phyloP scores from a whole-genome alignment of 2,329 filamentous ascomycete genomes.

The Neonectria punicea region DNA sequence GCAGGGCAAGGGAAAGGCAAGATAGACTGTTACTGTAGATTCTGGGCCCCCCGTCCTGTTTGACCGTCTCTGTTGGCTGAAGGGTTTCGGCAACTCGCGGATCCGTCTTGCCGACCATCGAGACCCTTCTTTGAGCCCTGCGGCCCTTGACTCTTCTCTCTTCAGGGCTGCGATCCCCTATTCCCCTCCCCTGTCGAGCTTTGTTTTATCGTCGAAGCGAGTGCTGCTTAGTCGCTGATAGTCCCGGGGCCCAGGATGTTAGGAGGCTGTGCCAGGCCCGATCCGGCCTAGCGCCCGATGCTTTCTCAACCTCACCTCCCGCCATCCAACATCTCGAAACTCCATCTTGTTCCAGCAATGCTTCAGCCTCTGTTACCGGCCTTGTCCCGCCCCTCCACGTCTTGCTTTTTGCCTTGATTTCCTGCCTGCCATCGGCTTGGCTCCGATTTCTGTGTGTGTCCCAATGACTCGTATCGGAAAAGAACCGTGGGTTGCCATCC shows the following conservation, averaged over 20 bases:
- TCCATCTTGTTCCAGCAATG: constrained; percentile 58
- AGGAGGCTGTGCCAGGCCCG: constrained; percentile 22
- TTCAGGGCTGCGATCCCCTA: background rate
- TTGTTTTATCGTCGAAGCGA: constrained; percentile 37
- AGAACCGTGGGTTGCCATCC: background rate
- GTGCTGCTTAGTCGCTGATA: constrained; percentile 12
- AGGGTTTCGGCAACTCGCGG: constrained; percentile 13
- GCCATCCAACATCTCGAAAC: constrained; percentile 53
- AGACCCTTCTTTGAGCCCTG: constrained; percentile 3
- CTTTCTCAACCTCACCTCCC: constrained; percentile 35
- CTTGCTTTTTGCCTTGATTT: constrained; percentile 3
- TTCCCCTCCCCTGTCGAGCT: constrained; percentile 25
- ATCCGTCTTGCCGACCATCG: constrained; percentile 20
- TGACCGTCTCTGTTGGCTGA: constrained; percentile 3
- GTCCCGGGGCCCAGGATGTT: constrained; percentile 17
- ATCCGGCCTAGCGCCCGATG: constrained; percentile 20
- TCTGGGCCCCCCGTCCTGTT: background rate
- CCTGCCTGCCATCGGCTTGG: background rate
- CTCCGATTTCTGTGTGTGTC: background rate
- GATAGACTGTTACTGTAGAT: background rate
- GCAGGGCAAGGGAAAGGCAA: background rate
- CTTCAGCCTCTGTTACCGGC: constrained; percentile 50
- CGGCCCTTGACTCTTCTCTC: background rate
- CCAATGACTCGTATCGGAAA: constrained; percentile 2
- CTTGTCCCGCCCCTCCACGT: constrained; percentile 1